Conservation (phyloP, 2,329 filamentous ascomycete species). For the Alternaria viburni region DNA sequence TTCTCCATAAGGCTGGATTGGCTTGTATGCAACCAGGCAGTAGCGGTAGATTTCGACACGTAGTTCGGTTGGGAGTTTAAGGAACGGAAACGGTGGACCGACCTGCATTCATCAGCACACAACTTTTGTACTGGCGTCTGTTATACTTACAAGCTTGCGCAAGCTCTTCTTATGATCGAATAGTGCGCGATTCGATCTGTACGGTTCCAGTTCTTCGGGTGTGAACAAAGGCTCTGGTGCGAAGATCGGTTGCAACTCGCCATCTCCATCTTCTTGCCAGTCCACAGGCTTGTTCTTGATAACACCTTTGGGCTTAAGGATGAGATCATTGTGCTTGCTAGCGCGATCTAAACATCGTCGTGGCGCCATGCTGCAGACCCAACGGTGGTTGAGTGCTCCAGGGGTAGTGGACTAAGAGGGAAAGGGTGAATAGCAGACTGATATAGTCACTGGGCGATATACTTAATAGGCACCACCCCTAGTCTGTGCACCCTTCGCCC, state of each 20-base stretch:
- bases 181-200: not conserved
- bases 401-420: not conserved
- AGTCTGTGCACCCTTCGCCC: not conserved
- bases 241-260: not conserved
- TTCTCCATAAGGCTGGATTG: too few relatives aligned
- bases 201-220: not conserved
- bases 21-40: too few relatives aligned
- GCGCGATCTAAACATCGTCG: not conserved
- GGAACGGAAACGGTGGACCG: not conserved
- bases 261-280: not conserved
- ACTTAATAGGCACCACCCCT: not conserved
- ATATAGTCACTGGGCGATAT: too few relatives aligned
- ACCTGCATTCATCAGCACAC: accelerated
- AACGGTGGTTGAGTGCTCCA: not conserved
- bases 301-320: not conserved
- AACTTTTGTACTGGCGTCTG: accelerated
- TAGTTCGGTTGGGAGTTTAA: not conserved
- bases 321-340: not conserved
- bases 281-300: not conserved
- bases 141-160: not conserved
- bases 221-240: not conserved
- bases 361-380: not conserved
- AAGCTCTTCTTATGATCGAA: not conserved
- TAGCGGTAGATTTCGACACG: not conserved
- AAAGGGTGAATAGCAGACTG: not conserved